Conservation (phyloP, 805 yeast species). For the Candida dendrica region DNA sequence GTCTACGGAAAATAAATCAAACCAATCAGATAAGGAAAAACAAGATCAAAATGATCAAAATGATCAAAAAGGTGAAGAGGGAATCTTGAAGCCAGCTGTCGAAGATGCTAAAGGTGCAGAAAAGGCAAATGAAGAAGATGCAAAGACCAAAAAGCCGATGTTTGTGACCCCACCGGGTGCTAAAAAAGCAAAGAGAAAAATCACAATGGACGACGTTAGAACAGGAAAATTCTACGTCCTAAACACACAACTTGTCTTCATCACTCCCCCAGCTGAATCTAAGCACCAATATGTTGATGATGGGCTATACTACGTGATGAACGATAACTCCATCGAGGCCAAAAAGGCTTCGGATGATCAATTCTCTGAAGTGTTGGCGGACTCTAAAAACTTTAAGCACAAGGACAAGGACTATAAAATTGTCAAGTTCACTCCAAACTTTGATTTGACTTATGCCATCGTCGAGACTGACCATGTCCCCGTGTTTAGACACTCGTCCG, state of each 20-base stretch:
- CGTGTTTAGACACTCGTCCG: conserved; percentile 50
- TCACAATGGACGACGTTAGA: conserved; percentile 15
- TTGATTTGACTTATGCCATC: conserved; percentile 27
- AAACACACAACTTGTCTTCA: conserved; percentile 8
- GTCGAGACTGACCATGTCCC: conserved; percentile 42
- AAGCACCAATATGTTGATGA: conserved; percentile 10
- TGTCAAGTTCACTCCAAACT: conserved; percentile 12
- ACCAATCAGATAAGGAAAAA: background rate
- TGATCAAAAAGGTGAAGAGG: background rate
- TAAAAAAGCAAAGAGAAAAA: conserved; percentile 1
- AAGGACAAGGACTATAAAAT: conserved; percentile 6
- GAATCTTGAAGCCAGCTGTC: background rate
- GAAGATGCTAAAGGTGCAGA: background rate
- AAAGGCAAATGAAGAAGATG: conserved; percentile 1
- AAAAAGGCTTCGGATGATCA: conserved; percentile 9
- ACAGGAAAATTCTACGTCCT: conserved; percentile 10
- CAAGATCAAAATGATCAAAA: too few species aligned
- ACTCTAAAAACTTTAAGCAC: conserved; percentile 5
- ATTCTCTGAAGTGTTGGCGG: conserved; percentile 5
- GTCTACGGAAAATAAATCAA: background rate
- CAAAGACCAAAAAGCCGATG: background rate
- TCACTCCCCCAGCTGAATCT: conserved; percentile 7
- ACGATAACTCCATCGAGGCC: conserved; percentile 5
- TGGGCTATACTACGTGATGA: conserved; percentile 14
- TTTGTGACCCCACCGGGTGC: background rate